Evolutionary conservation across 805 yeast genomes (phyloP).

Genomic region (Wickerhamiella domercqiae): DNA sequence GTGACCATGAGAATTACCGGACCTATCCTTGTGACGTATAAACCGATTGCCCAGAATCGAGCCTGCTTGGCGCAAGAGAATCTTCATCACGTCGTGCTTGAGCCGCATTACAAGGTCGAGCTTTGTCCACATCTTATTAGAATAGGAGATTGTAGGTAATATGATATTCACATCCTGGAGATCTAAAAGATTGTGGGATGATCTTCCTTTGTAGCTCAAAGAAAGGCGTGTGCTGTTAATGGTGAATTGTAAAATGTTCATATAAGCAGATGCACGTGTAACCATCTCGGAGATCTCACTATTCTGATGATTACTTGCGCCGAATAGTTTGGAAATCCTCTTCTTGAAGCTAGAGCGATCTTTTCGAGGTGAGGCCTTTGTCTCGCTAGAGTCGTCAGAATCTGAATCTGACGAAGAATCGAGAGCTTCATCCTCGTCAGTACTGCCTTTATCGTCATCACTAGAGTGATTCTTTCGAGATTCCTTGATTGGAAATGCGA

Average conservation of each 20-base stretch:
- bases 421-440: background rate
- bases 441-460: constrained; percentile 6
- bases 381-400: background rate
- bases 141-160: constrained; percentile 45
- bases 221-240: constrained; percentile 38
- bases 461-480: constrained; percentile 2
- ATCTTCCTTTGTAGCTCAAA: constrained; percentile 48
- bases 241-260: constrained; percentile 47
- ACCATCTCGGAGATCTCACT: constrained; percentile 50
- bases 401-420: background rate
- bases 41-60: constrained; percentile 67
- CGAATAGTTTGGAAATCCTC: background rate
- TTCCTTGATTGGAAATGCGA: constrained; percentile 46
- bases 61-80: constrained; percentile 40
- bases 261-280: constrained; percentile 52
- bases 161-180: constrained; percentile 56
- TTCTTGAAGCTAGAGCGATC: background rate
- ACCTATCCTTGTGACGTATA: constrained; percentile 17
- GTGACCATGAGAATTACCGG: background rate
- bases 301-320: background rate
- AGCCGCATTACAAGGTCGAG: constrained; percentile 49
- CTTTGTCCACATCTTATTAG: constrained; percentile 55
- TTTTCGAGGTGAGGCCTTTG: background rate
- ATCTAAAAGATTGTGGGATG: constrained; percentile 52
- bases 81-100: constrained; percentile 33